Evolutionary conservation across 495 filamentous ascomycete genomes (phyloP).

Genomic region (Aspergillus nanangensis): DNA sequence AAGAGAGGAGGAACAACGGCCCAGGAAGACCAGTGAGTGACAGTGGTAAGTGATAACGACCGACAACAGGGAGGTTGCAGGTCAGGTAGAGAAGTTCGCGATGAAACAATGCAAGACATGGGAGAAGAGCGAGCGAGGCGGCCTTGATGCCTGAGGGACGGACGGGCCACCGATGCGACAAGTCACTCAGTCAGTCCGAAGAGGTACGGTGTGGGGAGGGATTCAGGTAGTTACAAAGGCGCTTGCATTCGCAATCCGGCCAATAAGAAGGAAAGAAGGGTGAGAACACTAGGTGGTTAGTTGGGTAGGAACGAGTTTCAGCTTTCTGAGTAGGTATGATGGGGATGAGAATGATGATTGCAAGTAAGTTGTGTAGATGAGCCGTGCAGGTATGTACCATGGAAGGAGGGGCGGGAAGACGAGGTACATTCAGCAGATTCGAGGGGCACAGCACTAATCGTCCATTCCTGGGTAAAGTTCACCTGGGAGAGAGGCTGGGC

Average conservation of each 20-base stretch:
- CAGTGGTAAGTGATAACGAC: not conserved
- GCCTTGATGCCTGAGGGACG: slow-evolving; percentile 23
- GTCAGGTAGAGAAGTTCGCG: slow-evolving; percentile 6
- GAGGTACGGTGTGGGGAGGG: slow-evolving; percentile 3
- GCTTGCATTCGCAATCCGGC: slow-evolving; percentile 10
- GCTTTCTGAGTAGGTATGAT: no score
- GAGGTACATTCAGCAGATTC: no score
- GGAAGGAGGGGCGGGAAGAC: no score
- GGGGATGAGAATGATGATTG: no score
- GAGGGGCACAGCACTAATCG: no score
- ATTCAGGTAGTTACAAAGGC: slow-evolving; percentile 11
- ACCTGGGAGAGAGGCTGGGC: slow-evolving; percentile 21
- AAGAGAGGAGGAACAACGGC: not conserved
- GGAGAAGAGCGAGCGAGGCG: slow-evolving; percentile 10
- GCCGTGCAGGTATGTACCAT: no score
- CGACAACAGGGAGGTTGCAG: slow-evolving; percentile 7
- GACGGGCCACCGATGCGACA: slow-evolving; percentile 14
- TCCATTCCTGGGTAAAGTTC: not conserved
- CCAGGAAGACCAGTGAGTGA: slow-evolving; percentile 1
- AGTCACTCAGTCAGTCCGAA: no score
- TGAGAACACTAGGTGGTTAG: slow-evolving; percentile 2
- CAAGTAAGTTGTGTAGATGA: no score
- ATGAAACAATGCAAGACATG: slow-evolving; percentile 10
- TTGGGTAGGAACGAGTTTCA: no score
- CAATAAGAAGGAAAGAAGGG: no score